Evolutionary conservation across 73 alveolate species (phyloP), one percentile per base, ranked within the genome.

Genomic region (Strombidium stylifer): DNA sequence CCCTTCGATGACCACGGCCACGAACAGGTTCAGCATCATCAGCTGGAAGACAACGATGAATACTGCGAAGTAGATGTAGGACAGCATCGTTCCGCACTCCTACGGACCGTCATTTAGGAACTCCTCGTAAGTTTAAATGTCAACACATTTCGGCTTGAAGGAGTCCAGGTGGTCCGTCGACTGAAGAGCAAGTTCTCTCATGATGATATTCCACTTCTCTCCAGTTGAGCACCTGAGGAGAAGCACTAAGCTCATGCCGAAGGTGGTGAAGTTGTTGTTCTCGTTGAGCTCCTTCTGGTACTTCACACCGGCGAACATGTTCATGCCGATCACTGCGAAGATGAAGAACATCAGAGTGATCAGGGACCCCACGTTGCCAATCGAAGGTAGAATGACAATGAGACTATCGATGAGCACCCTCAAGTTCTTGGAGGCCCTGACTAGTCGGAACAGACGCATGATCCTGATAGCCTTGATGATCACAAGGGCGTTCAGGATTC

Each of bases 1-100:
- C n/a, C 66, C 34, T 27, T 80, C 85, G 61, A 80, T 24, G 12
- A 80, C 59, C 44, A 80, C 73, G n/a, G 91, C 91, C 20, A 70
- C 70, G 31, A 80, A 79, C 23, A 80, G 55, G 34, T 80, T 80
- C 75, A 80, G 53, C 48, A 80, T 61, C 44, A 80, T 80, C 66
- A 80, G 42, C 53, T 81, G 31, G 28, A 80, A 72, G 27, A 80
- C 26, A 59, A 80, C 20, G 1, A 30, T 34, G 39, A 47, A 77
- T 16, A 80, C 7, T 31, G 39, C 55, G 53, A 73, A 71, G 42
- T 51, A 77, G 8, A 73, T 39, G 37, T 27, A 27, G 3, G 80
- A 76, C 3, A 21, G 4, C 8, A 27, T 50, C 1, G 87, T 44
- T 25, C 30, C 66, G 52, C 87, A 42, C 11, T 18, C 14, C 10